A percentile compares a stretch with the other conserved stretches of the same genome.
These are phyloP conservation scores for Schwanniomyces sp. DNA, from an alignment of 805 yeast genomes.

Conservation along the genomic window DNA sequence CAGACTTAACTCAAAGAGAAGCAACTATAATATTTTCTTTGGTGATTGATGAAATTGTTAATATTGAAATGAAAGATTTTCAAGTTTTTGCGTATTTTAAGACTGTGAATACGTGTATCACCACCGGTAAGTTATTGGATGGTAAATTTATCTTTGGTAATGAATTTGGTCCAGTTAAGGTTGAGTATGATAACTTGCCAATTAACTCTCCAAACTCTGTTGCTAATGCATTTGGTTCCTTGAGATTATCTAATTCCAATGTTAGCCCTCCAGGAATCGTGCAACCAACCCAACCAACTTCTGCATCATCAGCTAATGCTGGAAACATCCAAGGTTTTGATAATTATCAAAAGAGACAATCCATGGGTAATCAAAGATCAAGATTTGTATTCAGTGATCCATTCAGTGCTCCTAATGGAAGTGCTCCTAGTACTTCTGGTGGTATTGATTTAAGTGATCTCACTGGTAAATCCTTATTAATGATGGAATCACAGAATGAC, in stretches of 20 bases:
- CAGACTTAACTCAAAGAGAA: slow-evolving; percentile 64
- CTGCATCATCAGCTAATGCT: slow-evolving; percentile 8
- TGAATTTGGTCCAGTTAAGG: slow-evolving; percentile 34
- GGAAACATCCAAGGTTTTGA: slow-evolving; percentile 16
- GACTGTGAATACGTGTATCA: slow-evolving; percentile 36
- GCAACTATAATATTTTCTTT: slow-evolving; percentile 66
- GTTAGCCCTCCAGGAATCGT: slow-evolving; percentile 33
- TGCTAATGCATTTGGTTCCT: slow-evolving; percentile 21
- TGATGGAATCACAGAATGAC: slow-evolving; percentile 48
- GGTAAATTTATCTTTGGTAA: slow-evolving; percentile 40
- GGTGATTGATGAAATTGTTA: slow-evolving; percentile 58
- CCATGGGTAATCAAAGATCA: slow-evolving; percentile 60
- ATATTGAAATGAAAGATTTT: slow-evolving; percentile 45
- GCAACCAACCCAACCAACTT: slow-evolving; percentile 5
- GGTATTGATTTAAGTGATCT: slow-evolving; percentile 35
- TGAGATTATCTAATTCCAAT: slow-evolving; percentile 25
- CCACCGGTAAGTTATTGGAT: slow-evolving; percentile 40
- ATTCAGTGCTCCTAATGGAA: slow-evolving; percentile 16
- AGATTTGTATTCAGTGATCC: slow-evolving; percentile 72
- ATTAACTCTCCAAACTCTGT: slow-evolving; percentile 12
- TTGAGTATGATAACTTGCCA: slow-evolving; percentile 28
- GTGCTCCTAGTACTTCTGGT: slow-evolving; percentile 11
- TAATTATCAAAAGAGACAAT: slow-evolving; percentile 48
- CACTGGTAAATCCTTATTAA: slow-evolving; percentile 42
- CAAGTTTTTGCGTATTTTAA: slow-evolving; percentile 35